Evolutionary conservation across 2,329 filamentous ascomycete species (phyloP).

Genomic region (Ophiostoma sp.): DNA sequence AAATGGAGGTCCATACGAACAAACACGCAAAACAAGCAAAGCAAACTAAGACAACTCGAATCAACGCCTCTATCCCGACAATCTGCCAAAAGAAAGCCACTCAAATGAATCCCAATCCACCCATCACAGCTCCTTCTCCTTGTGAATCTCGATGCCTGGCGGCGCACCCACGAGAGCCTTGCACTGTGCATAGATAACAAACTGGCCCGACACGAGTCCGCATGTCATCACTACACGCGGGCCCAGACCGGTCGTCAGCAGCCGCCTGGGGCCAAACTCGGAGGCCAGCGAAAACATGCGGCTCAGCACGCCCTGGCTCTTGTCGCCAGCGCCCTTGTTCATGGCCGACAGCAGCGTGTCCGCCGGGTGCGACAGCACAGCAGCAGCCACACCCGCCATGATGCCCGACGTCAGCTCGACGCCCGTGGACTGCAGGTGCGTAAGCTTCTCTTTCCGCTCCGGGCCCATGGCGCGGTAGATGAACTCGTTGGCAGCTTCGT

Average conservation of each 20-base stretch:
- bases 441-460: conserved; percentile 60
- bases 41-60: neutral
- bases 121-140: conserved; percentile 35
- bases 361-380: conserved; percentile 82
- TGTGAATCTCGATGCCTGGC: conserved; percentile 49
- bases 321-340: conserved; percentile 51
- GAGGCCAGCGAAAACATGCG: conserved; percentile 49
- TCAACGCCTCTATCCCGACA: neutral
- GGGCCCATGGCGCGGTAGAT: conserved; percentile 66
- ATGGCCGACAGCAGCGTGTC: conserved; percentile 58
- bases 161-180: conserved; percentile 49
- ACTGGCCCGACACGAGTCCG: conserved; percentile 48
- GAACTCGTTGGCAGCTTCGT: conserved; percentile 77
- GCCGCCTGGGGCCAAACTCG: conserved; percentile 47
- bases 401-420: conserved; percentile 84
- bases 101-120: neutral
- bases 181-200: conserved; percentile 53
- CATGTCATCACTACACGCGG: conserved; percentile 52
- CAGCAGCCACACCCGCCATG: conserved; percentile 81
- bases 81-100: neutral
- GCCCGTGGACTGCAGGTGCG: conserved; percentile 66
- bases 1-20: neutral
- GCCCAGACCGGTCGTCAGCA: conserved; percentile 45
- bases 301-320: conserved; percentile 43
- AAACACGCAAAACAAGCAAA: neutral